Evolutionary conservation across 2,329 filamentous ascomycete genomes (phyloP).

Genomic region (Fusarium pininemorale): DNA sequence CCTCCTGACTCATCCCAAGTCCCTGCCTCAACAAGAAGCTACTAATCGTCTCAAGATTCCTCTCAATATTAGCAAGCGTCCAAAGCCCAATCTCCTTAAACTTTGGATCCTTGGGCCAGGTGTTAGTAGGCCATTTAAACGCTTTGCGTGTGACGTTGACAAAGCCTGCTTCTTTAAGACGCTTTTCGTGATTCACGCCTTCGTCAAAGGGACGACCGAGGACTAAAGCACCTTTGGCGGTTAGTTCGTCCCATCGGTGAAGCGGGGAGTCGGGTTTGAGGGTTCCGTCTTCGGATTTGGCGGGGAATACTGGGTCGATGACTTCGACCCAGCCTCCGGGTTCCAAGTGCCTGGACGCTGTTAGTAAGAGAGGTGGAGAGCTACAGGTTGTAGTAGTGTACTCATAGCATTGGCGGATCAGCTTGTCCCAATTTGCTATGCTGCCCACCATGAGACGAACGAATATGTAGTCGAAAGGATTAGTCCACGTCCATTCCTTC

Average conservation of each 20-base stretch:
- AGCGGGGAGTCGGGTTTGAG: conserved; percentile 1
- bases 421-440: conserved; percentile 22
- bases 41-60: conserved; percentile 11
- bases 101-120: conserved; percentile 22
- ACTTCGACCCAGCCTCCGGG: conserved; percentile 33
- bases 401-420: conserved; percentile 5
- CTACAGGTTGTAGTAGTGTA: too few species aligned
- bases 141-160: neutral
- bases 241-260: conserved; percentile 20
- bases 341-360: neutral
- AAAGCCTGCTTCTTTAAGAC: conserved; percentile 10
- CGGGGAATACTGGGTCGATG: conserved; percentile 25
- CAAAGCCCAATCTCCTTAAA: conserved; percentile 21
- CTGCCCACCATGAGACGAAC: conserved; percentile 26
- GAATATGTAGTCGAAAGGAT: conserved; percentile 25
- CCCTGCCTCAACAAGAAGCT: conserved; percentile 1
- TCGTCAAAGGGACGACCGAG: conserved; percentile 10
- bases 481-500: conserved; percentile 25
- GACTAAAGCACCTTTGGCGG: conserved; percentile 1
- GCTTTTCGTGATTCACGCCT: conserved; percentile 5
- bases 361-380: too few species aligned
- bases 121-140: conserved; percentile 22
- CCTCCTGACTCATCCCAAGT: conserved; percentile 11
- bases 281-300: conserved; percentile 26
- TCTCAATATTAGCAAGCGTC: conserved; percentile 18